These are phyloP conservation scores for Blechomonas ayalai DNA, from an alignment of 208 protist genomes.

Conservation along the genomic window DNA sequence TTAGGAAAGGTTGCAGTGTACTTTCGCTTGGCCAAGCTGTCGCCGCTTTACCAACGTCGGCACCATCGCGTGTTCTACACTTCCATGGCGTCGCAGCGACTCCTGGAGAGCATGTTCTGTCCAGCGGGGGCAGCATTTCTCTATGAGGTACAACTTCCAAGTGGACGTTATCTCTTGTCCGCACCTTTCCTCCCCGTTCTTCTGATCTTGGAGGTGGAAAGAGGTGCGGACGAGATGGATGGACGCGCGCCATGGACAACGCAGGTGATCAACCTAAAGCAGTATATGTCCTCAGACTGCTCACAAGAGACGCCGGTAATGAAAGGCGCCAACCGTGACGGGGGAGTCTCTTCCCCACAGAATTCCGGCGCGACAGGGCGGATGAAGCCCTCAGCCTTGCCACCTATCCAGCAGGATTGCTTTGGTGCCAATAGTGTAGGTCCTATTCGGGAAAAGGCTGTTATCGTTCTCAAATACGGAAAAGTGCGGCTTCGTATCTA, in stretches of 20 bases:
- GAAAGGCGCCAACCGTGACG: background rate
- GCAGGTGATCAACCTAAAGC: constrained; percentile 23
- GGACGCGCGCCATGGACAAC: constrained; percentile 22
- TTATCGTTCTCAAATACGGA: constrained; percentile 50
- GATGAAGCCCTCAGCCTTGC: background rate
- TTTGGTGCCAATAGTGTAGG: constrained; percentile 21
- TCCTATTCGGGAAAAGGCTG: constrained; percentile 14
- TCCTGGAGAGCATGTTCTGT: constrained; percentile 66
- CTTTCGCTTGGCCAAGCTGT: constrained; percentile 42
- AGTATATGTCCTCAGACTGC: constrained; percentile 5
- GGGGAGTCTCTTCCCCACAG: constrained; percentile 11
- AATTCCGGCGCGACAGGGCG: background rate
- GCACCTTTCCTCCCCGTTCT: constrained; percentile 50
- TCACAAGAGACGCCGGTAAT: no score
- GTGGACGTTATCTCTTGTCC: constrained; percentile 51
- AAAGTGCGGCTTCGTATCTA: constrained; percentile 70
- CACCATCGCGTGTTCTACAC: constrained; percentile 73
- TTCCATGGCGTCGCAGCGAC: constrained; percentile 32
- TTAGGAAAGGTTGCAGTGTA: constrained; percentile 55
- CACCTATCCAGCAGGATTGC: constrained; percentile 1
- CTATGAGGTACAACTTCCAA: constrained; percentile 37
- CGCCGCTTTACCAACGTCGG: constrained; percentile 25
- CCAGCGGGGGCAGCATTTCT: constrained; percentile 48
- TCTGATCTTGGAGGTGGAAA: constrained; percentile 47
- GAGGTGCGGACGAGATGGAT: constrained; percentile 34